Conservation (phyloP, 768 basidiomycete genomes). For the Russula griseocarnosa region DNA sequence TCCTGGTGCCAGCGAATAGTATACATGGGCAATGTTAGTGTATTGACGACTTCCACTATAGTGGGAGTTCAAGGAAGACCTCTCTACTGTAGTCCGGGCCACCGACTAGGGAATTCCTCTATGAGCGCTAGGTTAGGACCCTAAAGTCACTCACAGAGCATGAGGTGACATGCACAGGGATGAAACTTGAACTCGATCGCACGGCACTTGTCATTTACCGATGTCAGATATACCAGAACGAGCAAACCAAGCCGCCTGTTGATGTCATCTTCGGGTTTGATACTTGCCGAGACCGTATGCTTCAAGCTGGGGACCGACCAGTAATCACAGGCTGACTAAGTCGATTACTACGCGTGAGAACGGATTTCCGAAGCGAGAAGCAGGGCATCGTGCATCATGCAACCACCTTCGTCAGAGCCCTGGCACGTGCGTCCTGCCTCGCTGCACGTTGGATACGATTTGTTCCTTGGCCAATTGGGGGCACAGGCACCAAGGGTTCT, state of each 20-base stretch:
- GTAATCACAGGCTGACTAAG: neutral
- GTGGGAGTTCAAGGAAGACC: neutral
- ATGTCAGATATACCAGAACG: neutral
- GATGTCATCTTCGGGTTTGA: neutral
- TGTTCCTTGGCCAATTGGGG: neutral
- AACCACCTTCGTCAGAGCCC: too few relatives aligned
- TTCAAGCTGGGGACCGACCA: neutral
- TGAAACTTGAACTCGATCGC: too few relatives aligned
- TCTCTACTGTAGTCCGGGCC: neutral
- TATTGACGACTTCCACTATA: neutral
- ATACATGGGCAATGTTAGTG: neutral
- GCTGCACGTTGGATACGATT: neutral
- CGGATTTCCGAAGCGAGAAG: neutral
- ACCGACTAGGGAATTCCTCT: neutral
- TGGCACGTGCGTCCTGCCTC: slow-evolving; percentile 15
- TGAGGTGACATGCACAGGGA: neutral
- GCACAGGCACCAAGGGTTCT: slow-evolving; percentile 5
- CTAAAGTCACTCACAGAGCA: neutral
- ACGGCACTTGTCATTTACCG: neutral
- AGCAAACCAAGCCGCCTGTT: neutral
- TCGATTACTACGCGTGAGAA: neutral
- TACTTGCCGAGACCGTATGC: neutral
- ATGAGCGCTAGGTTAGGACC: neutral
- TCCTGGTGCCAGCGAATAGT: neutral
- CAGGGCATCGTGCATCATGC: neutral